These are phyloP conservation scores for Stromatinia cepivora DNA, from an alignment of 2,329 filamentous ascomycete genomes.

Conservation along the genomic window DNA sequence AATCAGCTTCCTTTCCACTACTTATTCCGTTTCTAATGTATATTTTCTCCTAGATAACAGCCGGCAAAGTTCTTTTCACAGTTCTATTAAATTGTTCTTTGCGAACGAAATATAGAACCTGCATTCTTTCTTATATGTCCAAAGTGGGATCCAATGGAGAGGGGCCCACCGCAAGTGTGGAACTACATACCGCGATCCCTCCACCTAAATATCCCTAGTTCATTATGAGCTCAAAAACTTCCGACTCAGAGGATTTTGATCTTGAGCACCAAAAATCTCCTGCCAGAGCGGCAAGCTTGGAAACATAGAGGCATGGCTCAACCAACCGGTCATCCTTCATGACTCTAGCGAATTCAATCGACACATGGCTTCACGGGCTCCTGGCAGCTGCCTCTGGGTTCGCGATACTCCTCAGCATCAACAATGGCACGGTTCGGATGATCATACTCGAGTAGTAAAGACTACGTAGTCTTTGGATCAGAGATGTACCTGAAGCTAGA, in stretches of 20 bases:
- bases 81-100: no score
- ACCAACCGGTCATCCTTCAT: constrained; percentile 28
- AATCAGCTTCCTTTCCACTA: neutral
- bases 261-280: neutral
- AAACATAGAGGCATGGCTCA: constrained; percentile 26
- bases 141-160: neutral
- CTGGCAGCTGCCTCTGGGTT: constrained; percentile 32
- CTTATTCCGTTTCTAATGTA: neutral
- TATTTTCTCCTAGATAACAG: neutral
- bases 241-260: neutral
- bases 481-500: constrained; percentile 47
- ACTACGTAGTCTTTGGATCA: constrained; percentile 50
- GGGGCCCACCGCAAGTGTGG: neutral
- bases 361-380: constrained; percentile 27
- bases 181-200: neutral
- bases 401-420: constrained; percentile 27
- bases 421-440: constrained; percentile 27
- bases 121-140: neutral
- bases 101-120: neutral
- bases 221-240: neutral
- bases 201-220: neutral
- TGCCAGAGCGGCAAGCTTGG: neutral
- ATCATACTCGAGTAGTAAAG: no score
- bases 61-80: no score
- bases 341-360: constrained; percentile 31